Evolutionary conservation across 2,329 filamentous ascomycete species (phyloP), one percentile per base, ranked within the genome.

Genomic region (Beauveria asiatica): DNA sequence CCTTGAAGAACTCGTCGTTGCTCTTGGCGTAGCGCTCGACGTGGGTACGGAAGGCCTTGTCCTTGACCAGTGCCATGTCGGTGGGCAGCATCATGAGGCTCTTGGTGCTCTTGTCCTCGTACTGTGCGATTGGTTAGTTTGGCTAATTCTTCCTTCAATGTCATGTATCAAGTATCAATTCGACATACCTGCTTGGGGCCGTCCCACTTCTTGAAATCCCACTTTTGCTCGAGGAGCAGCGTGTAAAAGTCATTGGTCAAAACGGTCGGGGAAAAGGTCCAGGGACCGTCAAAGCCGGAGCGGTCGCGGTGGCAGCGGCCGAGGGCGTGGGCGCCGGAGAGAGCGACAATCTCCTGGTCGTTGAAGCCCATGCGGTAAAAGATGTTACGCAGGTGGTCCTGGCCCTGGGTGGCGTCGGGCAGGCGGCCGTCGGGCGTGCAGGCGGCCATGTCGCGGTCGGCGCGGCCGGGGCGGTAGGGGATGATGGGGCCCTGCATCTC

Each of bases 361-460:
- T 94, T 88, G 83, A 97, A 97, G 67, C 93, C 93, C 93, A 97
- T 97, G 73, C 93, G 91, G 75, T 86, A 84, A 77, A 97, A 99
- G 80, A 97, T 93, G 77, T 84, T 84, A 70, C 94, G 88, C 68
- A 97, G 83, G 78, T 97, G 93, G 71, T 86, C 83, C 63, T 86
- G 80, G 63, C 83, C 88, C 82, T 97, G 84, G 68, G 84, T 74
- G 56, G 83, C 93, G 73, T 99, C 92, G 64, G 92, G 82, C 33
- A 85, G 81, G 74, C 93, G 92, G 66, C 94, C 94, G 70, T 97
- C 92, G 55, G 94, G 94, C 30, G 94, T 96, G 84, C 92, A 97
- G 74, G 86, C 90, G 62, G 86, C 76, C 33, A 89, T 77, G 67
- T 97, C 92, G 68, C 83, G 82, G 76, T 99, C 93, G 62, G 75